Evolutionary conservation across 2,329 filamentous ascomycete species (phyloP).

Genomic region (Aspergillus sclerotialis): DNA sequence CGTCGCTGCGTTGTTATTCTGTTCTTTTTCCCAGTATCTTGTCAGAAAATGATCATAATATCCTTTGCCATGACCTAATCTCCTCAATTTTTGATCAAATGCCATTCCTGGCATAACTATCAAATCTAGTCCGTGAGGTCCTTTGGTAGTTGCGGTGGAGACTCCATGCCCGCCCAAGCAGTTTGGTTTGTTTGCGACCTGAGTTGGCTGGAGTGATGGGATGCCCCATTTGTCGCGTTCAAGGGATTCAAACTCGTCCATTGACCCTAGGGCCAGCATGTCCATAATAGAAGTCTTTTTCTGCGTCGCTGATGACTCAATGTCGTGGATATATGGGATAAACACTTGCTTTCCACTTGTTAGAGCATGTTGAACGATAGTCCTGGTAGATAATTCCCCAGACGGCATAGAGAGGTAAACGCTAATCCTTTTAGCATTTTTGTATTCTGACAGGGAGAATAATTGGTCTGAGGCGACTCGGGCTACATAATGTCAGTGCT

Average conservation of each 20-base stretch:
- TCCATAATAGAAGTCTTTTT: slow-evolving; percentile 74
- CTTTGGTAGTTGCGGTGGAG: slow-evolving; percentile 5
- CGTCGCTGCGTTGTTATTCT: slow-evolving; percentile 21
- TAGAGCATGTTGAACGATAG: slow-evolving; percentile 76
- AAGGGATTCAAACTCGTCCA: slow-evolving; percentile 72
- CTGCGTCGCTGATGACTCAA: slow-evolving; percentile 30
- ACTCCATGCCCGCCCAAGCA: slow-evolving; percentile 61
- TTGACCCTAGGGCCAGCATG: slow-evolving; percentile 72
- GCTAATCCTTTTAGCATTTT: slow-evolving; percentile 66
- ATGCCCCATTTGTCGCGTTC: slow-evolving; percentile 86
- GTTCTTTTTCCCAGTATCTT: slow-evolving; percentile 54
- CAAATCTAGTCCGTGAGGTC: slow-evolving; percentile 59
- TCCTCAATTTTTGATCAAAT: slow-evolving; percentile 68
- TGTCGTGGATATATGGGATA: slow-evolving; percentile 77
- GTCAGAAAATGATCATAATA: slow-evolving; percentile 94
- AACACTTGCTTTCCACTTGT: slow-evolving; percentile 74
- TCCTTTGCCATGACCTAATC: slow-evolving; percentile 89
- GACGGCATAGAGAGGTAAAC: slow-evolving; percentile 90
- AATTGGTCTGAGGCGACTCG: slow-evolving; percentile 58
- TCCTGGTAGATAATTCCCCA: slow-evolving; percentile 76
- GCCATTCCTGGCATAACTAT: slow-evolving; percentile 90
- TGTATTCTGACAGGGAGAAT: slow-evolving; percentile 64
- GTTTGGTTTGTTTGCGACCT: slow-evolving; percentile 61
- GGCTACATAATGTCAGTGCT: slow-evolving; percentile 49
- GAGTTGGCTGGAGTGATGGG: slow-evolving; percentile 66